Conservation (phyloP, 176 grass and related monocot genomes). For the Phoenix roebelenii region DNA sequence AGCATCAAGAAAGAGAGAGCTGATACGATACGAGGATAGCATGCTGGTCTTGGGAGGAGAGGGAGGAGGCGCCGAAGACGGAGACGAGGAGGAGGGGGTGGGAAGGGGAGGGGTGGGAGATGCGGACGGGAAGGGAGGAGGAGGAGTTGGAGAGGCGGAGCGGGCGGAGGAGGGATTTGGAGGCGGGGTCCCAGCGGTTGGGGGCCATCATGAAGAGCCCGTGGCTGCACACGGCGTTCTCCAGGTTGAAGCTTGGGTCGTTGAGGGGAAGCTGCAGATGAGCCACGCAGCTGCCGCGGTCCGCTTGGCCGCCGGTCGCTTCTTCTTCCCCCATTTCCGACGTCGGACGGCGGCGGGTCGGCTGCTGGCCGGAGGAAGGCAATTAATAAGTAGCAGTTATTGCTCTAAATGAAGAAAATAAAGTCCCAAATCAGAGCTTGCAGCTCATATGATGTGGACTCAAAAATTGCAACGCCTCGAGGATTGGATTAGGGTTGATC, state of each 20-base stretch:
- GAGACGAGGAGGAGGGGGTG: conserved; percentile 33
- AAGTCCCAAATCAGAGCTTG: no score
- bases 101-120: conserved; percentile 39
- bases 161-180: conserved; percentile 49
- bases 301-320: neutral
- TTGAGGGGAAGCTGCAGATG: conserved; percentile 21
- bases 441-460: no score
- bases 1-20: no score
- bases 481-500: no score
- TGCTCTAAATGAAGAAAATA: no score
- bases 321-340: neutral
- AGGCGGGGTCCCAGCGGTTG: conserved; percentile 56
- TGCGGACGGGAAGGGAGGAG: conserved; percentile 22
- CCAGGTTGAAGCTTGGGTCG: conserved; percentile 41
- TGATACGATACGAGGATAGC: conserved; percentile 34
- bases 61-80: conserved; percentile 29
- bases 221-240: conserved; percentile 74
- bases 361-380: no score
- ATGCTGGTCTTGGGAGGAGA: conserved; percentile 35
- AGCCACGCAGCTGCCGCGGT: neutral
- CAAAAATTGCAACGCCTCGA: no score
- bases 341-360: no score
- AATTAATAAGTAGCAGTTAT: no score
- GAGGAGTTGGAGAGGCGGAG: conserved; percentile 49
- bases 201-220: conserved; percentile 93